Evolutionary conservation across 257 asterid genomes (phyloP).

Genomic region (Solanum rostratum): DNA sequence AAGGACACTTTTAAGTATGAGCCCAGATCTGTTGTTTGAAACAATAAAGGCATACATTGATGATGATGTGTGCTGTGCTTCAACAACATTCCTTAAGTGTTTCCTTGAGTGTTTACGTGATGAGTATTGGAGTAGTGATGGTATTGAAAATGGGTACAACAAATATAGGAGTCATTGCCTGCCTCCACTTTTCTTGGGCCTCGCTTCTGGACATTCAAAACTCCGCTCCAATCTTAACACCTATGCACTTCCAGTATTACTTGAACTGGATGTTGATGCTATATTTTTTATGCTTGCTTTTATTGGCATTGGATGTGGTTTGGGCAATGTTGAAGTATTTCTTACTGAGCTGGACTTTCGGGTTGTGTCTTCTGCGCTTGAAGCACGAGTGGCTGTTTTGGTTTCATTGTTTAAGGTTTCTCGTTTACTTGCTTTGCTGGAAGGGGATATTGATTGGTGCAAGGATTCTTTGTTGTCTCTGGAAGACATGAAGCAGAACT

Average conservation of each 20-base stretch:
- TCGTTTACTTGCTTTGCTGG: constrained; percentile 74
- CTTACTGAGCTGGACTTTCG: constrained; percentile 25
- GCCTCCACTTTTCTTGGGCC: constrained; percentile 67
- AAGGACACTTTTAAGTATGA: constrained; percentile 54
- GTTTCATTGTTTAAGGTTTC: constrained; percentile 85
- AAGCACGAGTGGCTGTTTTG: constrained; percentile 68
- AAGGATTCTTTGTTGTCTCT: constrained; percentile 19
- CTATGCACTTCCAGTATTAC: constrained; percentile 75
- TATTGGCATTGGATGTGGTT: constrained; percentile 42
- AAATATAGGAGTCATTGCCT: constrained; percentile 65
- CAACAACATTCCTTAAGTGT: constrained; percentile 73
- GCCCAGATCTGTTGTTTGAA: constrained; percentile 59
- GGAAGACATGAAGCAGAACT: constrained; percentile 27
- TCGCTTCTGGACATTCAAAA: constrained; percentile 70
- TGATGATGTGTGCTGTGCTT: constrained; percentile 95
- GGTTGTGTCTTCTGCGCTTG: constrained; percentile 35
- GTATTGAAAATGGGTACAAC: constrained; percentile 56
- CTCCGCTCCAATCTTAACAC: constrained; percentile 82
- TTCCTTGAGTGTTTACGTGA: constrained; percentile 87
- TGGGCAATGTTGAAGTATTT: constrained; percentile 31
- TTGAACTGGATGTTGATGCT: constrained; percentile 72
- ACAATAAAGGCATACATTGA: constrained; percentile 62
- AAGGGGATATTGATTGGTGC: constrained; percentile 89
- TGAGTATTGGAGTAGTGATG: constrained; percentile 80
- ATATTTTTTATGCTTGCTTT: constrained; percentile 76